Percentiles rank a stretch among this genome's conserved stretches.
phyloP scores from a whole-genome alignment of 176 grass and related monocot genomes.

The Aegilops sharonensis region DNA sequence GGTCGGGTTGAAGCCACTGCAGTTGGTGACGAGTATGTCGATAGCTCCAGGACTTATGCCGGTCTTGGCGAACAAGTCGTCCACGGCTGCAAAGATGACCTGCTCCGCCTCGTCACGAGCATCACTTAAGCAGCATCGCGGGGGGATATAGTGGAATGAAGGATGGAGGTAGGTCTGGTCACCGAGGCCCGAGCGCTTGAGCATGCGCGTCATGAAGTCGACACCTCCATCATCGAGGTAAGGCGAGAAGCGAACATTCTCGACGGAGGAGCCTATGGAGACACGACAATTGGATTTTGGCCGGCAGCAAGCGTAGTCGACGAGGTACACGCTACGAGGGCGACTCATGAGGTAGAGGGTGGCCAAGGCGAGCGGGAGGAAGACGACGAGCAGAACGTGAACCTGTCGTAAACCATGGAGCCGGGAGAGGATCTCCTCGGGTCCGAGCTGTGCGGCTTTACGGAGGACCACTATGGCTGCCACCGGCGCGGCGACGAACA shows the following conservation, averaged over 20 bases:
- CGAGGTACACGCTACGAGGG: conserved; percentile 32
- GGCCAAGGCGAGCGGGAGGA: neutral
- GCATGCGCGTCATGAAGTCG: conserved; percentile 16
- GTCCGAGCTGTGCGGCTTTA: neutral
- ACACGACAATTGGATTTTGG: neutral
- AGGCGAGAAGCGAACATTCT: neutral
- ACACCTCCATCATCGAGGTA: neutral
- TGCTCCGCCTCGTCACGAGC: too few species aligned
- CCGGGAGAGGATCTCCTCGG: neutral
- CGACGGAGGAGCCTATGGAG: neutral
- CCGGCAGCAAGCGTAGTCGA: conserved; percentile 38
- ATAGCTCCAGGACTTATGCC: too few species aligned
- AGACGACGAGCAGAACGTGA: neutral
- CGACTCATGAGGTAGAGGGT: neutral
- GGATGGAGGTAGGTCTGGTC: too few species aligned
- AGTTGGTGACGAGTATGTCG: too few species aligned
- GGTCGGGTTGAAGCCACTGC: too few species aligned
- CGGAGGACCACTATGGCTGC: neutral
- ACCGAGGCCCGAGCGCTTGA: too few species aligned
- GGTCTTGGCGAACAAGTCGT: too few species aligned
- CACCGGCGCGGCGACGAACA: neutral
- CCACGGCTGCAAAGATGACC: too few species aligned
- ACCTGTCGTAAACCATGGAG: neutral
- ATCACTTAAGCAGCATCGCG: too few species aligned
- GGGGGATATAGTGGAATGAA: too few species aligned